Conservation (phyloP, 116 monocot species). For the Iris pallida region DNA sequence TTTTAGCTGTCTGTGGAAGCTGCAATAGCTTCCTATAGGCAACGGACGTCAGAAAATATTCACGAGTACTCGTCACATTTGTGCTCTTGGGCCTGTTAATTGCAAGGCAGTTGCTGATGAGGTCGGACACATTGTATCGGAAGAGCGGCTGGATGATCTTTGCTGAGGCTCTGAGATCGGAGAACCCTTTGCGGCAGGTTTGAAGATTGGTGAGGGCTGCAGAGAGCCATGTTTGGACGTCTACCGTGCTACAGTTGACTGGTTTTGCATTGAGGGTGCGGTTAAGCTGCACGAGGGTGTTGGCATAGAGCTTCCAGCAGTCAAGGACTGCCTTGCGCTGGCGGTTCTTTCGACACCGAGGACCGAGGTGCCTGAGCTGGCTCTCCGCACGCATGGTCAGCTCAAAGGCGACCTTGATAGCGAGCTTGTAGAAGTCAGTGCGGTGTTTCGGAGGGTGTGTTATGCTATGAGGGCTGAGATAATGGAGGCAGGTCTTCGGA, state of each 20-base stretch:
- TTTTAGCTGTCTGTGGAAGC: conserved; percentile 9
- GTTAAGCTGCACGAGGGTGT: conserved; percentile 76
- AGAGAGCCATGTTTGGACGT: conserved; percentile 79
- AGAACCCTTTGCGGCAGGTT: conserved; percentile 51
- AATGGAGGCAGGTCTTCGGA: conserved; percentile 44
- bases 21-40: conserved; percentile 22
- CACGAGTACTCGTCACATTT: neutral
- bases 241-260: conserved; percentile 14
- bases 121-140: conserved; percentile 51
- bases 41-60: neutral
- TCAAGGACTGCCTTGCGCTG: conserved; percentile 38
- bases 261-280: conserved; percentile 25
- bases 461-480: conserved; percentile 12
- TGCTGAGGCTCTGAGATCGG: conserved; percentile 20
- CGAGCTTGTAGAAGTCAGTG: conserved; percentile 43
- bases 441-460: conserved; percentile 3
- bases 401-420: conserved; percentile 33
- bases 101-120: conserved; percentile 82
- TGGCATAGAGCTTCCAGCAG: conserved; percentile 59
- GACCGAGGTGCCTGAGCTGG: conserved; percentile 19
- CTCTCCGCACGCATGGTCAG: conserved; percentile 33
- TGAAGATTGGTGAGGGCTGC: conserved; percentile 73
- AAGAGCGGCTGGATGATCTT: conserved; percentile 29
- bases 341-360: neutral
- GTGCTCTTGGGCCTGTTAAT: conserved; percentile 33